Percentiles rank a stretch among this genome's conserved stretches.
phyloP scores from a whole-genome alignment of 2,329 filamentous ascomycete genomes.

The Purpureocillium lavendulum region DNA sequence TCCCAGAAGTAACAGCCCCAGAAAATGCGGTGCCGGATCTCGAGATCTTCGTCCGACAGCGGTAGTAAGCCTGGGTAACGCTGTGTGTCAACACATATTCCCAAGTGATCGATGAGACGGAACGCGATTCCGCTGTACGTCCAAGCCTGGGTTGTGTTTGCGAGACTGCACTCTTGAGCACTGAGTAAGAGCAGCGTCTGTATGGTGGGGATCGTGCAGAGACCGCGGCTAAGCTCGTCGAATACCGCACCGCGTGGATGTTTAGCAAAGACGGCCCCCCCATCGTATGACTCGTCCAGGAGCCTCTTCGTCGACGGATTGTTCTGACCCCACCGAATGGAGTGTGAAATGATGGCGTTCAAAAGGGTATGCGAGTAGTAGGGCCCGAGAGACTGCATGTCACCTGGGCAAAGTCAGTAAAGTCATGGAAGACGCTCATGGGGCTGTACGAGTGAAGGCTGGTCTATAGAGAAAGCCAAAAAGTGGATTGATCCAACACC shows the following conservation, averaged over 20 bases:
- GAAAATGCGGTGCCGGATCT: constrained; percentile 51
- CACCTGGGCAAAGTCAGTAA: constrained; percentile 30
- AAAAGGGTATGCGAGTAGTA: constrained; percentile 42
- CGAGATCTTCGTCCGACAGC: constrained; percentile 48
- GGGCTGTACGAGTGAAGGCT: constrained; percentile 47
- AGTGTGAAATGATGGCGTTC: constrained; percentile 43
- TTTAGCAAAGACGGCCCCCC: constrained; percentile 43
- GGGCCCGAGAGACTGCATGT: constrained; percentile 38
- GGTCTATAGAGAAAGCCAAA: constrained; percentile 56
- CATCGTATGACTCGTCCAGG: constrained; percentile 43
- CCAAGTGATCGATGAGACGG: constrained; percentile 39
- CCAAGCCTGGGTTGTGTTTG: constrained; percentile 49
- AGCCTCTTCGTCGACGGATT: constrained; percentile 40
- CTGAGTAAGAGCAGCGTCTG: constrained; percentile 52
- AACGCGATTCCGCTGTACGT: constrained; percentile 44
- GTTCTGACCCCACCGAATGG: constrained; percentile 48
- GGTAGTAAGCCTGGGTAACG: constrained; percentile 42
- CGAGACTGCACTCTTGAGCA: constrained; percentile 50
- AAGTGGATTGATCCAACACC: constrained; percentile 56
- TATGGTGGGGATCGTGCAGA: constrained; percentile 47
- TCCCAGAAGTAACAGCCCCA: constrained; percentile 61
- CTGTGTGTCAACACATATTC: constrained; percentile 45
- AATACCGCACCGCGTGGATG: constrained; percentile 44
- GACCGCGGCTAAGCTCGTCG: constrained; percentile 40
- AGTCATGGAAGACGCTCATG: background rate